These are phyloP conservation scores for Fusarium piperis DNA, from an alignment of 2,329 filamentous ascomycete genomes.

Conservation along the genomic window DNA sequence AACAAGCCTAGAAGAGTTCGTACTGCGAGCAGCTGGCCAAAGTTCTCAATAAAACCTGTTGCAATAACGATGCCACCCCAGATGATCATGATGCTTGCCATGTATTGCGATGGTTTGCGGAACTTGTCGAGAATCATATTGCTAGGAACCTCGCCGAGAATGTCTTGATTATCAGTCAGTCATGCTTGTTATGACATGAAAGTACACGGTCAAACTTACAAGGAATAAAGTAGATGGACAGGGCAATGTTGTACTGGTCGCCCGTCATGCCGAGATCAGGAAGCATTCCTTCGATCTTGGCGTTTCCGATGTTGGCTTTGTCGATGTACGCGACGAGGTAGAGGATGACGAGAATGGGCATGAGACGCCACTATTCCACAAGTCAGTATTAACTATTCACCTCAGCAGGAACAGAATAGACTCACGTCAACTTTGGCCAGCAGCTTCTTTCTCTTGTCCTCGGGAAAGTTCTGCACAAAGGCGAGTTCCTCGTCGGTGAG, in stretches of 20 bases:
- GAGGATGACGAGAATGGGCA: slow-evolving; percentile 25
- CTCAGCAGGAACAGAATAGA: background rate
- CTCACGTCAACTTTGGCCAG: slow-evolving; percentile 33
- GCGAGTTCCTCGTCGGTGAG: slow-evolving; percentile 25
- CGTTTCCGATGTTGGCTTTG: slow-evolving; percentile 31
- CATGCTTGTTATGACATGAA: fast-evolving
- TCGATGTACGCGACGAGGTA: slow-evolving; percentile 30
- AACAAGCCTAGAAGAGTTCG: slow-evolving; percentile 24
- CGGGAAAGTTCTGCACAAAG: slow-evolving; percentile 32
- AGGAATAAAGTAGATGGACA: slow-evolving; percentile 30
- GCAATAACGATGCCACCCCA: slow-evolving; percentile 26
- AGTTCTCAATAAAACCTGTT: slow-evolving; percentile 22
- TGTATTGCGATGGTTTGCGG: slow-evolving; percentile 25
- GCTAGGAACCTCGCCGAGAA: slow-evolving; percentile 25
- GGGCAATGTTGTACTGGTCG: slow-evolving; percentile 27
- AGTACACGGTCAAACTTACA: background rate
- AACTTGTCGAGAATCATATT: slow-evolving; percentile 33
- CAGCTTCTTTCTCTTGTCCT: slow-evolving; percentile 35
- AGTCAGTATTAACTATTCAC: background rate
- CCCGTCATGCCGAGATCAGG: slow-evolving; percentile 20
- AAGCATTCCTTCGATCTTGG: slow-evolving; percentile 30
- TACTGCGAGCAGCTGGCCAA: slow-evolving; percentile 18
- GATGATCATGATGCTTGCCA: slow-evolving; percentile 25
- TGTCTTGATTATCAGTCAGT: slow-evolving; percentile 3
- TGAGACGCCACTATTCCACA: slow-evolving; percentile 14